Evolutionary conservation across 805 yeast species (phyloP), one percentile per base, ranked within the genome.

Genomic region (Cyberlindnera nakhonratchasimensis): DNA sequence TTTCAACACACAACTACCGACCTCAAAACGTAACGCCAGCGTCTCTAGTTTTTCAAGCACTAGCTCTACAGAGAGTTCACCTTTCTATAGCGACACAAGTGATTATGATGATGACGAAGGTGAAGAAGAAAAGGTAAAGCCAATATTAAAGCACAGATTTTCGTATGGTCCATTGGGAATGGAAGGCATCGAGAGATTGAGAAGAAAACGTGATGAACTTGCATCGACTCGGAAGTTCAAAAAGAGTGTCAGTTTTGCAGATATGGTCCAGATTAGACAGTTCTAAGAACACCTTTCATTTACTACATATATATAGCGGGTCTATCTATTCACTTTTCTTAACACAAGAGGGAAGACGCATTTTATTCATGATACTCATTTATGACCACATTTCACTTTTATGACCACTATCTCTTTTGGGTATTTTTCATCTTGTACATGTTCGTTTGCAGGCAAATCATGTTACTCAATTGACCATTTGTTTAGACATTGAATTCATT

Each of bases 261-360:
- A 50, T 21, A 54, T 54, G 53, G 60, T 56, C 32, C 57, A 53
- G 26, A 54, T 56, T 17, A 51, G 60, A 50, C 54, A 52, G 37
- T 56, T 52, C 37, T 53, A 41, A 39, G 9, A 16, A 21, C n/a
- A n/a, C n/a, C n/a, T n/a, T n/a, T n/a, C n/a, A n/a, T n/a, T n/a
- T 32, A 32, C 35, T 19, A 11, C 25, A 19, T n/a, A n/a, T n/a
- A n/a, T n/a, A n/a, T n/a, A n/a, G n/a, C n/a, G n/a, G n/a, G n/a
- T n/a, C n/a, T n/a, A n/a, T n/a, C n/a, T n/a, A n/a, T n/a, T n/a
- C n/a, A n/a, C n/a, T n/a, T n/a, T n/a, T n/a, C n/a, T n/a, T n/a
- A n/a, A n/a, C n/a, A n/a, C n/a, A n/a, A n/a, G n/a, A n/a, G n/a
- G n/a, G n/a, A n/a, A n/a, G n/a, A n/a, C n/a, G n/a, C n/a, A n/a